phyloP scores from a whole-genome alignment of 176 grass and related monocot species.

The Typha latifolia region DNA sequence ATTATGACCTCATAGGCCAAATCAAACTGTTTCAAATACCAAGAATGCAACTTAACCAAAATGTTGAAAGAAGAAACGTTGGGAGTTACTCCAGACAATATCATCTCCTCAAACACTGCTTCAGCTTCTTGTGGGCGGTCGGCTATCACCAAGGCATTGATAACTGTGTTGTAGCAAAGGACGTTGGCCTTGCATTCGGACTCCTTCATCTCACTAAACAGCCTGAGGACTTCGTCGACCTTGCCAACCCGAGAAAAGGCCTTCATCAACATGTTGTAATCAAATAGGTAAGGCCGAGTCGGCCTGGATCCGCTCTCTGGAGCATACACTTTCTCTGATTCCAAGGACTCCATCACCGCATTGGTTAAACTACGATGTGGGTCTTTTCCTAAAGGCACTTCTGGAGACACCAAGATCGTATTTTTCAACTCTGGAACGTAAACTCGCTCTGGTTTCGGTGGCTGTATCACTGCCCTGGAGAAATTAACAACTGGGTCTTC shows the following conservation, averaged over 20 bases:
- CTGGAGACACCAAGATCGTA: background rate
- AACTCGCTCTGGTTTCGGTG: background rate
- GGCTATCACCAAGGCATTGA: conserved; percentile 49
- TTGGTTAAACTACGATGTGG: background rate
- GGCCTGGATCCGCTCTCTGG: conserved; percentile 4
- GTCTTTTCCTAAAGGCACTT: background rate
- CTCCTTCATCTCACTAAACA: conserved; percentile 49
- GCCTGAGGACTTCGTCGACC: conserved; percentile 29
- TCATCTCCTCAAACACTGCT: conserved; percentile 41
- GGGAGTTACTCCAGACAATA: conserved; percentile 21
- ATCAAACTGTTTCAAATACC: conserved; percentile 37
- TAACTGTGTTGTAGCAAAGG: conserved; percentile 76
- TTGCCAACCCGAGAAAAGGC: conserved; percentile 37
- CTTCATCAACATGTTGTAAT: conserved; percentile 60
- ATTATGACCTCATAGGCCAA: conserved; percentile 29
- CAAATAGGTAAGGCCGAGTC: background rate
- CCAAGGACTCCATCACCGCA: conserved; percentile 4
- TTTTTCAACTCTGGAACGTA: background rate
- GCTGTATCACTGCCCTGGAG: background rate
- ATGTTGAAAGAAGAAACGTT: conserved; percentile 58
- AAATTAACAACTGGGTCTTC: too few species aligned
- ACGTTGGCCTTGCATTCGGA: conserved; percentile 24
- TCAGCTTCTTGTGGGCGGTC: conserved; percentile 31
- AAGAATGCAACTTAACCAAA: conserved; percentile 51
- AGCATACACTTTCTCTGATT: background rate